Percentiles rank a stretch among this genome's conserved stretches.
phyloP scores from a whole-genome alignment of 495 filamentous ascomycete species.

The Glutinoglossum americanum region DNA sequence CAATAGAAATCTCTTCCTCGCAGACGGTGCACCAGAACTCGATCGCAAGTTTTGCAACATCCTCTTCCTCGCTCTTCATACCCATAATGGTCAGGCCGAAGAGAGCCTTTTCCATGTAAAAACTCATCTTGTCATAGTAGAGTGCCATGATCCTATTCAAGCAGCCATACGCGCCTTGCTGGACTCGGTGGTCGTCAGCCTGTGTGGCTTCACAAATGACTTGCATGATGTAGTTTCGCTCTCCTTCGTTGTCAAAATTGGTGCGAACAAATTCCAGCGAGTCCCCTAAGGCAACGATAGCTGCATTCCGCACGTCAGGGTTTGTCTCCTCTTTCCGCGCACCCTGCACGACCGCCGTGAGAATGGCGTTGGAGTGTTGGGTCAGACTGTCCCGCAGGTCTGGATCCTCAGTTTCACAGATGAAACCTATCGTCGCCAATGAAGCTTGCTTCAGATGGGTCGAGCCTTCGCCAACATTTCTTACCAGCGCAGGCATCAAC shows the following conservation, averaged over 20 bases:
- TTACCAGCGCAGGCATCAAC: slow-evolving; percentile 68
- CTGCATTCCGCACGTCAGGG: slow-evolving; percentile 69
- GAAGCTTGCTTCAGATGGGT: slow-evolving; percentile 85
- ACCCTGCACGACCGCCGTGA: slow-evolving; percentile 93
- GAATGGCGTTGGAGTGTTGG: slow-evolving; percentile 83
- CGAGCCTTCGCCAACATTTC: slow-evolving; percentile 70
- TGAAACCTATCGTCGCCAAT: slow-evolving; percentile 83
- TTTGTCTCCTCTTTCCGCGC: slow-evolving; percentile 89
- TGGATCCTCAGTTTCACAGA: slow-evolving; percentile 83
- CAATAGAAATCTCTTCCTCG: slow-evolving; percentile 92
- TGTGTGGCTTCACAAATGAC: slow-evolving; percentile 98
- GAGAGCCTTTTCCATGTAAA: slow-evolving; percentile 99
- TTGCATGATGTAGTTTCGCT: slow-evolving; percentile 99
- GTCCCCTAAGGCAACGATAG: slow-evolving; percentile 83
- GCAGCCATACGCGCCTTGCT: slow-evolving; percentile 88
- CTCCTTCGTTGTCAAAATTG: slow-evolving; percentile 97
- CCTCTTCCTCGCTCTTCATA: slow-evolving; percentile 95
- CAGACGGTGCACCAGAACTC: slow-evolving; percentile 99
- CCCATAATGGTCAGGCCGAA: slow-evolving; percentile 97
- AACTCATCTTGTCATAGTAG: slow-evolving; percentile 98
- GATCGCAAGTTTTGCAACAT: slow-evolving; percentile 91
- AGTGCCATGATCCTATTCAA: slow-evolving; percentile 94
- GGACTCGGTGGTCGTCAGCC: slow-evolving; percentile 67
- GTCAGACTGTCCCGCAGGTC: slow-evolving; percentile 66
- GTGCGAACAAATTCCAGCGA: slow-evolving; percentile 94